Evolutionary conservation across 495 filamentous ascomycete genomes (phyloP), one percentile per base, ranked within the genome.

Genomic region (Hyaloscypha bicolor): DNA sequence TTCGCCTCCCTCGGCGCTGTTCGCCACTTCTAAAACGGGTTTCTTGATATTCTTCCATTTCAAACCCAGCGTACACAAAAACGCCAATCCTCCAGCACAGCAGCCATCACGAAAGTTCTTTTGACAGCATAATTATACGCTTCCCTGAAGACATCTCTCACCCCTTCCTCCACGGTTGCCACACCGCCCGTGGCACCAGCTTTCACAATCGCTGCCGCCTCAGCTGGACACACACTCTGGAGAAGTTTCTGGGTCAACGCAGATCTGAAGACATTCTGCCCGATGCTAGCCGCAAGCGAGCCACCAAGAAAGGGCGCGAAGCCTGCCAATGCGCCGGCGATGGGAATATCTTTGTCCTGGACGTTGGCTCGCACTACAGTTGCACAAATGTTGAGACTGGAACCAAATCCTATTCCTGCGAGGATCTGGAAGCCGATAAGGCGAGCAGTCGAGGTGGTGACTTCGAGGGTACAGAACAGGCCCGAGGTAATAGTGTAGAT

Each of bases 391-490:
- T 37, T 37, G 33, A 37, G 33, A 37, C 33, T 37, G 33, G 33
- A 29, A 25, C 64, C 64, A 55, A 56, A 57, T 21, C 65, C 65
- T 32, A 53, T 22, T 1, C 65, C 65, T 30, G 37, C 16, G 25
- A 68, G 21, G 25, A 68, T 53, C 48, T 69, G 68, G 58, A 63
- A 70, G 2, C 68, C 68, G 21, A 70, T 67, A 58, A 64, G 67
- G 9, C 25, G 30, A 14, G 39, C 64, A 19, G 57, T 63, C 22
- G 64, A 35, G 4, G 57, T 58, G 3, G 16, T 9, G n/a, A 52
- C 29, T 14, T 25, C 29, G 55, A 78, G 72, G 5, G 76, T 77
- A 8, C 60, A 68, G 0, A 79, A 12, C 0, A 82, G 70, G 1
- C 78, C 77, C 2, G 63, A 65, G 0, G 72, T 75, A 42, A 79